These are phyloP conservation scores for Lasiodiplodia citricola DNA, from an alignment of 2,329 filamentous ascomycete species.

Conservation along the genomic window DNA sequence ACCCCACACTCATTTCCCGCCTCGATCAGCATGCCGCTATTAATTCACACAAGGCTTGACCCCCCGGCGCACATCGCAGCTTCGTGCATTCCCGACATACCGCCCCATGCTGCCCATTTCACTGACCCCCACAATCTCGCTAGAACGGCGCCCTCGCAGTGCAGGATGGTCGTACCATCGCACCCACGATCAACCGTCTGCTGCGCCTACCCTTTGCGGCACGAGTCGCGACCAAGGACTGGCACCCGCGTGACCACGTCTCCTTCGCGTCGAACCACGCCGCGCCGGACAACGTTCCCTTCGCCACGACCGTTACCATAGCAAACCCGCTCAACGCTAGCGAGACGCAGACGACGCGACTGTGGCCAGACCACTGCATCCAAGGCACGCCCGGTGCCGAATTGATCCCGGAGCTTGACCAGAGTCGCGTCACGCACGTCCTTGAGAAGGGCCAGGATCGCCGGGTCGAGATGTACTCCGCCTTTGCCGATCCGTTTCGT, in stretches of 20 bases:
- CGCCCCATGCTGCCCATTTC: slow-evolving; percentile 2
- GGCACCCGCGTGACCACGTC: slow-evolving; percentile 80
- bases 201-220: slow-evolving; percentile 72
- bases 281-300: slow-evolving; percentile 68
- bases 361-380: slow-evolving; percentile 94
- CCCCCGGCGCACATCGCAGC: slow-evolving; percentile 11
- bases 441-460: slow-evolving; percentile 79
- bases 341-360: slow-evolving; percentile 68
- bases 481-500: slow-evolving; percentile 74
- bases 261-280: slow-evolving; percentile 86
- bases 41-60: background rate
- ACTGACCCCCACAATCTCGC: slow-evolving; percentile 25
- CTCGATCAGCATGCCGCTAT: background rate
- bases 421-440: slow-evolving; percentile 52
- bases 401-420: slow-evolving; percentile 71
- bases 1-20: background rate
- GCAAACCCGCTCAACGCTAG: slow-evolving; percentile 67
- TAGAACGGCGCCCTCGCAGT: slow-evolving; percentile 87
- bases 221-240: slow-evolving; percentile 90
- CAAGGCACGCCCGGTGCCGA: slow-evolving; percentile 73
- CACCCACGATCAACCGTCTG: slow-evolving; percentile 74
- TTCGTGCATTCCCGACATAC: background rate
- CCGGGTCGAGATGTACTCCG: slow-evolving; percentile 90
- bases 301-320: slow-evolving; percentile 68
- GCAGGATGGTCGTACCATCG: slow-evolving; percentile 71